Evolutionary conservation across 177 flowering plant genomes (phyloP).

Genomic region (Vitis hybrid): DNA sequence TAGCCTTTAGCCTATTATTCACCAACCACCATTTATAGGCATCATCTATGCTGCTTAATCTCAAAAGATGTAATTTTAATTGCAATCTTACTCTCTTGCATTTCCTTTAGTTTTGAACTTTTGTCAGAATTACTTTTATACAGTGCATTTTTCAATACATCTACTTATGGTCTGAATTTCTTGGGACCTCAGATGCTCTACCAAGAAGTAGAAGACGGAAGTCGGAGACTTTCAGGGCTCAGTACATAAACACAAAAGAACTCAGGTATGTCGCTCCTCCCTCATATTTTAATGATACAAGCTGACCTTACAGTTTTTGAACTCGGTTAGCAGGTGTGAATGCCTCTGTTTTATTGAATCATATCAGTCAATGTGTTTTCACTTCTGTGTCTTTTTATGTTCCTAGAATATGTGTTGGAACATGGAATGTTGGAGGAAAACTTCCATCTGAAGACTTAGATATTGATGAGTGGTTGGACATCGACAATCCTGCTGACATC

Average conservation of each 20-base stretch:
- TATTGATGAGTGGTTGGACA: conserved; percentile 76
- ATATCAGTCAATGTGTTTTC: neutral
- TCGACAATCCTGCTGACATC: conserved; percentile 79
- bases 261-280: conserved; percentile 45
- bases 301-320: neutral
- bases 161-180: conserved; percentile 9
- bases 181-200: conserved; percentile 38
- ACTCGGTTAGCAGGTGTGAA: neutral
- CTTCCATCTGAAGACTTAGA: conserved; percentile 82
- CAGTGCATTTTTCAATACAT: neutral
- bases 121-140: neutral
- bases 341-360: neutral
- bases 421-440: conserved; percentile 96
- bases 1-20: neutral
- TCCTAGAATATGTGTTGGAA: conserved; percentile 72
- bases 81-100: neutral
- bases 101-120: conserved; percentile 2
- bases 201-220: conserved; percentile 64
- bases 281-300: conserved; percentile 3
- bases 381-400: neutral
- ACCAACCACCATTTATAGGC: too few relatives aligned
- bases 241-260: conserved; percentile 82
- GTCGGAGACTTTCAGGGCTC: conserved; percentile 88
- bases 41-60: neutral
- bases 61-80: neutral